phyloP scores from a whole-genome alignment of 2,329 filamentous ascomycete species.

The Fusarium torreyae region DNA sequence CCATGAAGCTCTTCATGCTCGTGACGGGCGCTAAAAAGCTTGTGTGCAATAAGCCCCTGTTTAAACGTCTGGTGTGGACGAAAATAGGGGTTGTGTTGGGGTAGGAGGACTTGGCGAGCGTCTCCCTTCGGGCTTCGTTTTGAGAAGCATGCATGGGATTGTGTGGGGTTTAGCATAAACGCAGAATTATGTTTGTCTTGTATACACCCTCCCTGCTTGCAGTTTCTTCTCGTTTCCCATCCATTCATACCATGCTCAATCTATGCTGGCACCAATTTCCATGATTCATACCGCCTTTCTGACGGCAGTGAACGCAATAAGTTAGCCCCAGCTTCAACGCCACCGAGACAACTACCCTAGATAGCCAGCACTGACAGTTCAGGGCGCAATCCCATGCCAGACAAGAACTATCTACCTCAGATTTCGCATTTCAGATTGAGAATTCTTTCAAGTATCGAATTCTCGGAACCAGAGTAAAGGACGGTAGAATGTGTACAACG shows the following conservation, averaged over 20 bases:
- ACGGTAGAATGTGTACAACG: too few species aligned
- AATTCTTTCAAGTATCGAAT: neutral
- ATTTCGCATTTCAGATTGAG: neutral
- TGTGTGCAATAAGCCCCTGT: conserved; percentile 18
- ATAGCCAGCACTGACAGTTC: too few species aligned
- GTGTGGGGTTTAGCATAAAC: neutral
- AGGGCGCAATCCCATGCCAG: neutral
- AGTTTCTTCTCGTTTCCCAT: neutral
- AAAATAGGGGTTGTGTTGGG: neutral
- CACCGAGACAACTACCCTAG: too few species aligned
- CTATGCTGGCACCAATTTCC: too few species aligned
- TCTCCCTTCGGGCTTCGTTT: too few species aligned
- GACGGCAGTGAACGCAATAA: neutral
- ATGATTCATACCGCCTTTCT: conserved; percentile 4
- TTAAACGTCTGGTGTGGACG: neutral
- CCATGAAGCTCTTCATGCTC: neutral
- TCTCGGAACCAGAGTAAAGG: too few species aligned
- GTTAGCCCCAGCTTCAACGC: too few species aligned
- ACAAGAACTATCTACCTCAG: neutral
- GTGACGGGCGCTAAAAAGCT: conserved; percentile 35
- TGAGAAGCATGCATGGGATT: too few species aligned
- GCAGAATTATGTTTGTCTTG: neutral
- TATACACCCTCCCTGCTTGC: neutral
- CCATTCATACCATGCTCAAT: conserved; percentile 8
- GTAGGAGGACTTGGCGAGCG: neutral